Conservation (phyloP, 345 rosid species). For the Eucalyptus regnans region DNA sequence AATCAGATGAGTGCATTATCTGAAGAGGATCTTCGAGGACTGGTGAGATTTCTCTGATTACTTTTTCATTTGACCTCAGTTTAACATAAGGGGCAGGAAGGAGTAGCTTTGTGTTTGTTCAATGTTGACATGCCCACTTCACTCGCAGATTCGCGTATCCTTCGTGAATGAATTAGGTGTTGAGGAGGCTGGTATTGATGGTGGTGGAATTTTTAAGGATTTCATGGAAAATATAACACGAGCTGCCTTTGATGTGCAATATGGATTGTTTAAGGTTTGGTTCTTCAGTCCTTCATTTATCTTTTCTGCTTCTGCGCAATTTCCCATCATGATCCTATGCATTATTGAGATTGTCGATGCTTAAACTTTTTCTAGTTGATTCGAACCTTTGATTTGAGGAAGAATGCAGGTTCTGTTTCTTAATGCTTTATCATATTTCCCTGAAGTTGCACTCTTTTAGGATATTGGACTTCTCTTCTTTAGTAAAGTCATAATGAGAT, state of each 20-base stretch:
- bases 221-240: slow-evolving; percentile 97
- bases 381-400: background rate
- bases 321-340: background rate
- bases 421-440: background rate
- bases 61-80: background rate
- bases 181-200: slow-evolving; percentile 99
- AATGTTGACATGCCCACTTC: background rate
- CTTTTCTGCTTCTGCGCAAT: background rate
- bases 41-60: slow-evolving; percentile 29
- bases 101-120: background rate
- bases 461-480: background rate
- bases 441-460: background rate
- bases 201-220: slow-evolving; percentile 99
- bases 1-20: slow-evolving; percentile 92
- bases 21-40: slow-evolving; percentile 91
- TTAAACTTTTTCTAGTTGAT: background rate
- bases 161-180: slow-evolving; percentile 97
- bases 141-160: slow-evolving; percentile 80
- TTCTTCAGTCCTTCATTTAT: background rate
- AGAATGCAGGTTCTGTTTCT: background rate
- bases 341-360: background rate
- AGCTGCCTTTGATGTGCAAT: slow-evolving; percentile 97
- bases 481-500: background rate
- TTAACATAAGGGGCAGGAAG: background rate
- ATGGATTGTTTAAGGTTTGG: slow-evolving; percentile 83